Evolutionary conservation across 805 yeast genomes (phyloP).

Genomic region (Saturnispora gosingensis): DNA sequence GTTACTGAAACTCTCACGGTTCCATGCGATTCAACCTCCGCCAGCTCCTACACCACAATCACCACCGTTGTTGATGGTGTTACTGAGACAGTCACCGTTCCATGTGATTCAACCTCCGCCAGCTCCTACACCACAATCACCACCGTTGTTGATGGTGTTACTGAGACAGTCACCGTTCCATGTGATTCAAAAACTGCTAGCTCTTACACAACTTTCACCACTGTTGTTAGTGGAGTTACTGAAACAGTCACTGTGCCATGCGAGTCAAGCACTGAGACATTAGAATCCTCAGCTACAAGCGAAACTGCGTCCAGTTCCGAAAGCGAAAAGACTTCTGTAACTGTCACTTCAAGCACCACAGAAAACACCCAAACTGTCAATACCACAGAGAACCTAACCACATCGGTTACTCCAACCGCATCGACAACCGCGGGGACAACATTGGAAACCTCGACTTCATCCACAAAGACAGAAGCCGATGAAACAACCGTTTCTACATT

Average conservation of each 20-base stretch:
- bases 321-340: background rate
- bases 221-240: background rate
- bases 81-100: background rate
- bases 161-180: background rate
- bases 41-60: background rate
- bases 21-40: background rate
- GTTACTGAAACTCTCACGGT: conserved; percentile 4
- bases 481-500: background rate
- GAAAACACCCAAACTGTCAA: background rate
- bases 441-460: background rate
- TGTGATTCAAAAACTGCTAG: background rate
- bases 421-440: background rate
- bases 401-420: background rate
- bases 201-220: background rate
- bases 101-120: background rate
- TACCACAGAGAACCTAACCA: background rate
- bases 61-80: background rate
- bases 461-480: background rate
- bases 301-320: background rate
- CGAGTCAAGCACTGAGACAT: background rate
- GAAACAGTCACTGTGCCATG: background rate
- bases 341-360: background rate
- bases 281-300: background rate
- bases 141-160: background rate
- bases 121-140: background rate